Conservation (phyloP, 371 early-diverging fungal species). For the Circinella umbellata region DNA sequence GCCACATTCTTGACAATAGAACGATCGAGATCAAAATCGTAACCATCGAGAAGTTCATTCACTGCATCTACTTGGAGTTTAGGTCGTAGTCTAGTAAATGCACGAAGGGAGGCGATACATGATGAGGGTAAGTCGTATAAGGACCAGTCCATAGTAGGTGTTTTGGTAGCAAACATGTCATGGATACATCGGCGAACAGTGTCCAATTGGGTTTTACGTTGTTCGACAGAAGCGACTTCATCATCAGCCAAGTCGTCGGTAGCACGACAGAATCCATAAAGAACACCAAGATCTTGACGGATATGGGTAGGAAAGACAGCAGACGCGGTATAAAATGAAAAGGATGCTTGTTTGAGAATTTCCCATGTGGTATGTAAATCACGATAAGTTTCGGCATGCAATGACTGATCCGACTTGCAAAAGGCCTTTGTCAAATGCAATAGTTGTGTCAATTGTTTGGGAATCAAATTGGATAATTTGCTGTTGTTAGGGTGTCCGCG, state of each 20-base stretch:
- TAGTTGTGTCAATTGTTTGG: neutral
- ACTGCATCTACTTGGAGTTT: constrained; percentile 46
- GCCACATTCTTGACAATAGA: constrained; percentile 32
- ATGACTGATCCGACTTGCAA: constrained; percentile 31
- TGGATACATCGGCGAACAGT: constrained; percentile 32
- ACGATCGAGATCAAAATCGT: constrained; percentile 54
- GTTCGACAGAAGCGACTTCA: constrained; percentile 27
- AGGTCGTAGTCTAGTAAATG: constrained; percentile 43
- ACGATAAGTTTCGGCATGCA: constrained; percentile 23
- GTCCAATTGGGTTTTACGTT: constrained; percentile 29
- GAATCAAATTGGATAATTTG: too few relatives aligned
- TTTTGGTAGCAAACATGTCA: constrained; percentile 32
- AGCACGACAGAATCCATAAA: constrained; percentile 68
- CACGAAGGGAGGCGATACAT: constrained; percentile 40
- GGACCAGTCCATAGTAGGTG: constrained; percentile 33
- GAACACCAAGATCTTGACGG: constrained; percentile 55
- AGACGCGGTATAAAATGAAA: constrained; percentile 61
- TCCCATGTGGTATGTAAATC: constrained; percentile 37
- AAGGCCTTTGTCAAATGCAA: constrained; percentile 32
- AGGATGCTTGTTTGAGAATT: constrained; percentile 47
- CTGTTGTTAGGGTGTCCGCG: too few relatives aligned
- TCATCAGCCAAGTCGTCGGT: constrained; percentile 66
- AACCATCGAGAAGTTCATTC: constrained; percentile 57
- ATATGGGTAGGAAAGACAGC: constrained; percentile 50
- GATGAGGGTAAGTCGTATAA: constrained; percentile 28